These are phyloP conservation scores for Camellia sinensis DNA, from an alignment of 148 eudicot genomes.

Conservation along the genomic window DNA sequence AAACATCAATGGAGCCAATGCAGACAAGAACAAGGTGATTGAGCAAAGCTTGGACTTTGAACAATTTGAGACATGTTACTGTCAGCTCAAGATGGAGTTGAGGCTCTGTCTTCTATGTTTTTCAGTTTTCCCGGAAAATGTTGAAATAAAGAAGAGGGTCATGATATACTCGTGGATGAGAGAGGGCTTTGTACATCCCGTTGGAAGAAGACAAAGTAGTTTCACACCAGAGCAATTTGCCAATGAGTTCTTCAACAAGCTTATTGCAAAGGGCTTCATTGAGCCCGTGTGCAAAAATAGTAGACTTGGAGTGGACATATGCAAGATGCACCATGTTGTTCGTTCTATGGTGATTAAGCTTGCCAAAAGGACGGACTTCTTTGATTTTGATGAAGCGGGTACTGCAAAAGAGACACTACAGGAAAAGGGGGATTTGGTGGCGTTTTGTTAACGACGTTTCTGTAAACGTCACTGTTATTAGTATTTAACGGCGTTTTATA, in stretches of 20 bases:
- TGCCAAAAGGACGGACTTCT: slow-evolving; percentile 22
- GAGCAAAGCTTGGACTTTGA: slow-evolving; percentile 12
- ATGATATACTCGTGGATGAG: slow-evolving; percentile 49
- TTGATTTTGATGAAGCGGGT: slow-evolving; percentile 20
- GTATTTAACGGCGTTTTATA: no score
- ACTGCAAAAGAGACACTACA: not conserved
- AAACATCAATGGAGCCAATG: not conserved
- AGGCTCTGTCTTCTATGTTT: slow-evolving; percentile 32
- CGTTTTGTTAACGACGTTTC: no score
- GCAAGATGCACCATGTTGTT: slow-evolving; percentile 32
- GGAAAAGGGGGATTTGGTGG: no score
- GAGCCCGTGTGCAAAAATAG: slow-evolving; percentile 10
- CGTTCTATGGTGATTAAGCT: slow-evolving; percentile 22
- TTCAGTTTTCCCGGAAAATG: slow-evolving; percentile 21
- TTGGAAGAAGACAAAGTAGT: not conserved
- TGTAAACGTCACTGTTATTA: no score
- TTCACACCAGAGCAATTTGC: not conserved
- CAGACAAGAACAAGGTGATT: not conserved
- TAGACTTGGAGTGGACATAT: slow-evolving; percentile 14
- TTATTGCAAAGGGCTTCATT: slow-evolving; percentile 28
- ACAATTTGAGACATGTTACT: slow-evolving; percentile 20
- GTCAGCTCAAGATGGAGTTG: slow-evolving; percentile 1
- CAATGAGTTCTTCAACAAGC: slow-evolving; percentile 17
- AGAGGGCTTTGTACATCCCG: slow-evolving; percentile 27
- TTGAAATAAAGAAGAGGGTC: slow-evolving; percentile 28